Evolutionary conservation across 129 eudicot genomes (phyloP).

Genomic region (Flaveria brownii): DNA sequence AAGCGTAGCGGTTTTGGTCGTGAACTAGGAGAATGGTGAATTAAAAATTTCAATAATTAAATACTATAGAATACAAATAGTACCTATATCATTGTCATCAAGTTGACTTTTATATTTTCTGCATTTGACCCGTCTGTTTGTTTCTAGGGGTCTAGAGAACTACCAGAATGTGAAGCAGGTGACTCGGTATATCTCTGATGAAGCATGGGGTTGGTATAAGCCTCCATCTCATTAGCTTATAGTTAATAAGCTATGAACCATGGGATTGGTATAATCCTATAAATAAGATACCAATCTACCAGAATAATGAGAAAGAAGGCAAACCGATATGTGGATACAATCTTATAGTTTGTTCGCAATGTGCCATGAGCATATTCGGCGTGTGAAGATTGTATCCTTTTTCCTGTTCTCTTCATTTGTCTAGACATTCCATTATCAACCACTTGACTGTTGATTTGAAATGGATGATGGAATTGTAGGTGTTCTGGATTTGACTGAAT

Average conservation of each 20-base stretch:
- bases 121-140: background rate
- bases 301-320: constrained; percentile 2
- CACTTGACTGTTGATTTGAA: constrained; percentile 6
- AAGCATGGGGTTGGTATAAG: constrained; percentile 87
- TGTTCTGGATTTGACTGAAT: background rate
- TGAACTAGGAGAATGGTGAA: constrained; percentile 88
- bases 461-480: background rate
- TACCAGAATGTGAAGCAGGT: constrained; percentile 86
- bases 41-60: background rate
- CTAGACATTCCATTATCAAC: background rate
- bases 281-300: background rate
- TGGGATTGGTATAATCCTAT: background rate
- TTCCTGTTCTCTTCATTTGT: background rate
- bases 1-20: constrained; percentile 95
- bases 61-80: background rate
- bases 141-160: constrained; percentile 58
- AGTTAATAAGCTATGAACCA: background rate
- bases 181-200: constrained; percentile 56
- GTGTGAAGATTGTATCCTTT: background rate
- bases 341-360: background rate
- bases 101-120: background rate
- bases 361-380: background rate
- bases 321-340: background rate
- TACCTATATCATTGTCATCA: background rate
- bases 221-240: constrained; percentile 59